Base-by-base conservation (phyloP, 2,329 filamentous ascomycete genomes). In the Epichloe brachyelytri region DNA sequence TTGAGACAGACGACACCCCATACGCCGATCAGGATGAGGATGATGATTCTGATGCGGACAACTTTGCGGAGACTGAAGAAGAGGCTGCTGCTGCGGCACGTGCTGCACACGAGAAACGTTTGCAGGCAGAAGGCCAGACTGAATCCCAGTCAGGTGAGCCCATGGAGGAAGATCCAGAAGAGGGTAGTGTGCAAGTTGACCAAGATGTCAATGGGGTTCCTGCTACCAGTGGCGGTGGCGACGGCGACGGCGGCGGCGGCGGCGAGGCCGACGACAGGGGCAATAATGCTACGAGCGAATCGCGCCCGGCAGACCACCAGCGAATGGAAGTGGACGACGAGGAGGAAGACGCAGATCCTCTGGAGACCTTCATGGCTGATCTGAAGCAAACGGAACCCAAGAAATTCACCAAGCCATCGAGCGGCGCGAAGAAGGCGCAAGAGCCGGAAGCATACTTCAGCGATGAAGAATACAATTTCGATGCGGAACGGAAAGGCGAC, bases 361-460 rank as follows among this genome's bases (percentile, higher is more conserved):
- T 98, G 38, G 93, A 98, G 70, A 91, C 89, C n/a, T 98, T 94
- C 71, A 98, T 98, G 93, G 85, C 82, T 49, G 80, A 78, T 54
- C 73, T 82, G 15, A 74, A 77, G 50, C 67, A 76, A 39, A 68
- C 85, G 3, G 76, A 80, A 51, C 66, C 77, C 55, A 71, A 67
- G 49, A 66, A 65, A 47, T 60, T 63, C n/a, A 52, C 54, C 41
- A 64, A 61, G 43, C 46, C 54, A 40, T 48, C 59, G 2, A 54
- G 60, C 20, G 71, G 69, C 34, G 72, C 71, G 46, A 75, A 75
- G 55, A 78, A 78, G 58, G 65, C 74, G 43, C 80, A 83, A 51
- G 82, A 87, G 60, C 87, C 88, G 2, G 83, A 95, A 64, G 81
- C 90, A 7, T 86, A 96, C 60, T 95, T 95, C 64, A 88, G 85